A percentile compares a stretch with the other conserved stretches of the same genome.
phyloP scores from a whole-genome alignment of 495 filamentous ascomycete genomes.

The Trichoderma gamsii region DNA sequence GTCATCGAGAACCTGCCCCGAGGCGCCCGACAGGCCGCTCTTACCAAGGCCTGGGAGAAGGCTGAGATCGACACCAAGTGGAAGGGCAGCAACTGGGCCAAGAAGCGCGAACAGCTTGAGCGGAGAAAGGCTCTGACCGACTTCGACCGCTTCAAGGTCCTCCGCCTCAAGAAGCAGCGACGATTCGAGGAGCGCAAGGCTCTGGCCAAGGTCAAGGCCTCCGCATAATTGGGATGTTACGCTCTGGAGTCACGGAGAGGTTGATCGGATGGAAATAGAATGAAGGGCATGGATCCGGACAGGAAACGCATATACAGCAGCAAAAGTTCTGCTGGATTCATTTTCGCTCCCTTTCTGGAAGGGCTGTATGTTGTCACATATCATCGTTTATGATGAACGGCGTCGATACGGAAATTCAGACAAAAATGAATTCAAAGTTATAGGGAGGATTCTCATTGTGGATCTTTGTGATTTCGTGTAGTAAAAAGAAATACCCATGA shows the following conservation, averaged over 20 bases:
- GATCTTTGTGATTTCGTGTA: constrained; percentile 15
- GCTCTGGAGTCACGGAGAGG: constrained; percentile 17
- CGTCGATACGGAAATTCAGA: constrained; percentile 19
- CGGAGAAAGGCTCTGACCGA: constrained; percentile 88
- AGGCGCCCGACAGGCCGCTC: constrained; percentile 71
- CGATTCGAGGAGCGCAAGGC: constrained; percentile 95
- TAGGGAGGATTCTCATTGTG: constrained; percentile 14
- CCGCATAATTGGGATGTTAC: constrained; percentile 31
- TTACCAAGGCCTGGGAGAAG: constrained; percentile 81
- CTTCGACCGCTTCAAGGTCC: constrained; percentile 99
- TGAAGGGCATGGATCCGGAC: constrained; percentile 8
- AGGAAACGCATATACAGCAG: constrained; percentile 14
- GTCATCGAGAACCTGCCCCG: constrained; percentile 83
- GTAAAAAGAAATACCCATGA: constrained; percentile 8
- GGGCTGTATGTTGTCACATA: constrained; percentile 20
- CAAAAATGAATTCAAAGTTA: constrained; percentile 19
- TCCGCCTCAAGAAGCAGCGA: constrained; percentile 95
- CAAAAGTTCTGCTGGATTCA: constrained; percentile 13
- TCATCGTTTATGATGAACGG: constrained; percentile 17
- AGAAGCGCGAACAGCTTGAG: constrained; percentile 75
- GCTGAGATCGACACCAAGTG: constrained; percentile 85
- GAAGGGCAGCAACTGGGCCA: constrained; percentile 79
- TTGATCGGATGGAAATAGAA: constrained; percentile 15
- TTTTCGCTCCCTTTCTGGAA: constrained; percentile 16
- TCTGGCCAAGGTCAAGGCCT: constrained; percentile 64